Base-by-base conservation (phyloP, 1,139 yeast species). In the Zygosaccharomyces pseudobailii region DNA sequence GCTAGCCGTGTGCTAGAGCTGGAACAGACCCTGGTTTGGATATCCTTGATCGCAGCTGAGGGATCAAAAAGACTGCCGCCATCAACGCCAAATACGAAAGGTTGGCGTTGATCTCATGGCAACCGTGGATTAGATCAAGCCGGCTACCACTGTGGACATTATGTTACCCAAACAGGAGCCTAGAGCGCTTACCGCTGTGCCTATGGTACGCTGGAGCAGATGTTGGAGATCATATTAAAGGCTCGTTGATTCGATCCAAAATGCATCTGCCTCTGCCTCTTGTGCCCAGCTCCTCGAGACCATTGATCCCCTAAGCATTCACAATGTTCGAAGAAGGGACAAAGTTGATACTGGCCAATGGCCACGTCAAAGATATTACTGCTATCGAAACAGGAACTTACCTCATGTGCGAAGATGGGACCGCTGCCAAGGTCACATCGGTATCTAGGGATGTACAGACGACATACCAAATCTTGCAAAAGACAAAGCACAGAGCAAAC, bases 401-500 rank as follows among this genome's bases (percentile, higher is more conserved):
- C 22, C 71, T 73, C 36, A 61, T 71, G 68, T 74, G 76, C 58
- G 67, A 66, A 47, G 76, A 73, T 54, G 76, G 76, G 48, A 48
- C 53, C 4, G 58, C 69, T 36, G 66, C 74, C 55, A 51, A 54
- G 19, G 74, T 73, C 35, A 63, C 65, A 41, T 67, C 61, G 24
- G 59, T 72, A 41, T 70, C 72, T 49, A 63, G 72, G 56, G 76
- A 75, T 51, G 50, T 47, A 21, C 74, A 70, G 46, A 58, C 62
- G n/a, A 71, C 72, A 65, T 73, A 67, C 50, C 57, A 65, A 25
- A 64, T 72, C 36, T 36, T 50, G n/a, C 69, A 71, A 43, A 53
- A 47, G 27, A 58, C 66, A 36, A 59, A 58, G 46, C 63, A 59
- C 30, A 45, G 59, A 21, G 58, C 55, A 3, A 46, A 51, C 40